phyloP scores from a whole-genome alignment of 169 alveolate genomes.

The Plasmodium vinckei region DNA sequence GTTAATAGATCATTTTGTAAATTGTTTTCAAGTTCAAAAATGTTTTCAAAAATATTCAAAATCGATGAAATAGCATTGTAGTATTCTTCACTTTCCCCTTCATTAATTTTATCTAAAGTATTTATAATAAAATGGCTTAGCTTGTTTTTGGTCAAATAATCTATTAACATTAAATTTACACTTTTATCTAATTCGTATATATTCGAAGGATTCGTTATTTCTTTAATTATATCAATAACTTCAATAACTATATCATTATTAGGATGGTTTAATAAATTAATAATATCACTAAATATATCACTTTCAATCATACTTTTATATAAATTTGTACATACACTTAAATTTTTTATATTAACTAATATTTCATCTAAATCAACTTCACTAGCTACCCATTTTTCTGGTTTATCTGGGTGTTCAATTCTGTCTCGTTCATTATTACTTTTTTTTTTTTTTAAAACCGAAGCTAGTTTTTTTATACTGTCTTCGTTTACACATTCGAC shows the following conservation, averaged over 20 bases:
- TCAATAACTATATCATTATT: constrained; percentile 72
- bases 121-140: constrained; percentile 69
- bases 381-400: constrained; percentile 73
- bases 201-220: constrained; percentile 71
- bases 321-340: constrained; percentile 70
- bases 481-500: constrained; percentile 68
- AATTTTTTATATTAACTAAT: constrained; percentile 51
- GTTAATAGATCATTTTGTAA: constrained; percentile 69
- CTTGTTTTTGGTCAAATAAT: constrained; percentile 57
- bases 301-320: constrained; percentile 66
- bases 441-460: constrained; percentile 54
- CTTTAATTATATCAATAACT: constrained; percentile 67
- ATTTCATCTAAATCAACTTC: constrained; percentile 76
- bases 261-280: constrained; percentile 66
- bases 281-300: constrained; percentile 52
- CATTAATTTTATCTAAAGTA: constrained; percentile 61
- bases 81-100: constrained; percentile 66
- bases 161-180: constrained; percentile 14
- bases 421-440: constrained; percentile 70
- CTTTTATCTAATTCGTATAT: constrained; percentile 49
- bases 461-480: constrained; percentile 63
- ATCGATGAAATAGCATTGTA: constrained; percentile 74
- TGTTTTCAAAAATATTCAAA: constrained; percentile 61
- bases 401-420: constrained; percentile 73
- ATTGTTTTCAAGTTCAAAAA: constrained; percentile 65